phyloP scores from a whole-genome alignment of 371 early-diverging fungal species.

The Apophysomyces ossiformis region DNA sequence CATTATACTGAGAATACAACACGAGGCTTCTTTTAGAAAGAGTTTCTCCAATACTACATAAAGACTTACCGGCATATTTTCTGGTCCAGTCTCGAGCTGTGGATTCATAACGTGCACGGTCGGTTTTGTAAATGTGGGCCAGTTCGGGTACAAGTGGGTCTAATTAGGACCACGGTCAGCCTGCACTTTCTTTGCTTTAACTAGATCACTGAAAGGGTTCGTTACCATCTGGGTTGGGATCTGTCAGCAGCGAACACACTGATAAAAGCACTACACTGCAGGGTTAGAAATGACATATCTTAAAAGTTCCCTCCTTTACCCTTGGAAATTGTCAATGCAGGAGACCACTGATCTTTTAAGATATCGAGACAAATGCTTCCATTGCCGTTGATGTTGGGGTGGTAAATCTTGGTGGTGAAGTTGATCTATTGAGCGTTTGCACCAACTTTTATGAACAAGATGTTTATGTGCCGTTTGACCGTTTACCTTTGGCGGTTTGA shows the following conservation, averaged over 20 bases:
- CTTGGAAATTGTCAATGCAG: constrained; percentile 98
- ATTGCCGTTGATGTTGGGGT: constrained; percentile 99
- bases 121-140: constrained; percentile 96
- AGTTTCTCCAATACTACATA: not conserved
- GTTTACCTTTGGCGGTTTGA: constrained; percentile 94
- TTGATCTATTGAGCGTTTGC: constrained; percentile 61
- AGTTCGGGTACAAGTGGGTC: constrained; percentile 97
- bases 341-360: constrained; percentile 99
- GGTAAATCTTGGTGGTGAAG: constrained; percentile 98
- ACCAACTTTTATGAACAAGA: too few relatives aligned
- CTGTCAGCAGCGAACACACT: constrained; percentile 97
- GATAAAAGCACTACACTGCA: constrained; percentile 83
- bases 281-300: constrained; percentile 5
- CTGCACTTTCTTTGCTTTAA: not conserved
- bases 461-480: too few relatives aligned
- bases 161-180: constrained; percentile 6
- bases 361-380: constrained; percentile 99
- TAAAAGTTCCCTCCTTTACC: constrained; percentile 41
- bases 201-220: not conserved
- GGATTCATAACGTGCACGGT: constrained; percentile 84
- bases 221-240: constrained; percentile 94
- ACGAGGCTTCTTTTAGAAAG: too few relatives aligned
- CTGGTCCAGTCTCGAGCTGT: constrained; percentile 95
- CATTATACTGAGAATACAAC: too few relatives aligned
- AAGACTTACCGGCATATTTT: constrained; percentile 76